These are phyloP conservation scores for Camellia lanceoleosa DNA, from an alignment of 148 eudicot genomes.

Conservation along the genomic window DNA sequence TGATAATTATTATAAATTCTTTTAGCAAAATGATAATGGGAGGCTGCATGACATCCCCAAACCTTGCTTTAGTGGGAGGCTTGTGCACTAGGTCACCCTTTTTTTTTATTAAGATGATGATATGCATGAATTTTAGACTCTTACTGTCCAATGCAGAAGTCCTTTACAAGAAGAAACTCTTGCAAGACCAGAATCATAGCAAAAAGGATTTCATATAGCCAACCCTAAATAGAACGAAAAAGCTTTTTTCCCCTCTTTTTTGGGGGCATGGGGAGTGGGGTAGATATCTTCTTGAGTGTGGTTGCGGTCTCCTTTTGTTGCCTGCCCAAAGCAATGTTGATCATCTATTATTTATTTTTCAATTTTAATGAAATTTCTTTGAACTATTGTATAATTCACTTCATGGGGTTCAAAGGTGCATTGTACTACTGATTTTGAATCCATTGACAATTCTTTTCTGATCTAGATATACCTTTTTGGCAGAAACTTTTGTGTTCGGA, in stretches of 20 bases:
- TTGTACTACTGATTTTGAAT: background rate
- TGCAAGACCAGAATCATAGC: background rate
- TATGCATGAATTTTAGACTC: background rate
- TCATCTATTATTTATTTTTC: background rate
- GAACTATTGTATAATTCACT: background rate
- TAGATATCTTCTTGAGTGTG: background rate
- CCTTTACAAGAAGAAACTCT: background rate
- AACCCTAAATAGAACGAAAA: too few relatives aligned
- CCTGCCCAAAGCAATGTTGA: background rate
- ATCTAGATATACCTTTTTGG: slow-evolving; percentile 24
- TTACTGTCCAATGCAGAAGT: background rate
- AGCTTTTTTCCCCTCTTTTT: background rate
- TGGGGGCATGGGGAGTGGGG: too few relatives aligned
- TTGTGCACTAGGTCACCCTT: too few relatives aligned
- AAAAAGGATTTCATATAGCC: background rate
- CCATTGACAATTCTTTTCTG: slow-evolving; percentile 9
- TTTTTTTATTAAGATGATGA: too few relatives aligned
- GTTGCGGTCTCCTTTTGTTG: background rate
- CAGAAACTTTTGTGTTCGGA: slow-evolving; percentile 80
- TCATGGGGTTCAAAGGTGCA: background rate
- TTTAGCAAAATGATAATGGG: background rate
- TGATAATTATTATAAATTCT: background rate
- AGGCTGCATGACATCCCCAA: too few relatives aligned
- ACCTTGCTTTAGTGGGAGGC: too few relatives aligned
- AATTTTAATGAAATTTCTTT: background rate